phyloP scores from a whole-genome alignment of 805 yeast genomes.

The Teunomyces stri region DNA sequence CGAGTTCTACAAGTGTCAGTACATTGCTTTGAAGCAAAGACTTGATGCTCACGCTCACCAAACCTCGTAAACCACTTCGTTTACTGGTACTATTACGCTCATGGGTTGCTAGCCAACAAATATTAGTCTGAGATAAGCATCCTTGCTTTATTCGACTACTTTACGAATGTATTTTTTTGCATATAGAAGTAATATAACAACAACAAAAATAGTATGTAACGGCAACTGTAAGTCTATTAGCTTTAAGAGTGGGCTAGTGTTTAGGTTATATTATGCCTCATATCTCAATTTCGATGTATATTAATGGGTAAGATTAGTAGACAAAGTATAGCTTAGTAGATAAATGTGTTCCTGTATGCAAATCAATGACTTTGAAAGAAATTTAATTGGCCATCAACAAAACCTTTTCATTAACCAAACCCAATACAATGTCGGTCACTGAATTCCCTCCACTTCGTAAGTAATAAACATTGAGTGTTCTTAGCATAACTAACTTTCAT shows the following conservation, averaged over 20 bases:
- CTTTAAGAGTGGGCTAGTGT: too few relatives aligned
- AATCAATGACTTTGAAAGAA: conserved; percentile 7
- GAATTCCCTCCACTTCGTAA: conserved; percentile 44
- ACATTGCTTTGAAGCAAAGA: conserved; percentile 41
- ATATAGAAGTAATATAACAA: background rate
- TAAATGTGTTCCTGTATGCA: conserved; percentile 4
- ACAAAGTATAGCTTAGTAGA: too few relatives aligned
- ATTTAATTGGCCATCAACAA: conserved; percentile 14
- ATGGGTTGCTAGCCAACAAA: background rate
- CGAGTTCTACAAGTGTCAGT: conserved; percentile 44
- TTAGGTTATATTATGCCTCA: too few relatives aligned
- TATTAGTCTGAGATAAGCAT: background rate
- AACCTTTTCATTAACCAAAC: background rate
- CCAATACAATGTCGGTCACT: conserved; percentile 31
- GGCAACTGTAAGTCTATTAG: background rate
- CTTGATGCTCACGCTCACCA: conserved; percentile 17
- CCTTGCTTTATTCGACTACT: background rate
- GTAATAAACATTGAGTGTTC: conserved; percentile 13
- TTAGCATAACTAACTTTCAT: conserved; percentile 16
- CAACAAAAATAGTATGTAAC: background rate
- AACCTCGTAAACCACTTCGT: background rate
- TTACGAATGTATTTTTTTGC: background rate
- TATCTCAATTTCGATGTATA: too few relatives aligned
- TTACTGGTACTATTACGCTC: background rate
- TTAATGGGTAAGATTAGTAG: too few relatives aligned